phyloP scores from a whole-genome alignment of 164 flowering plant species.

The Aristolochia contorta region DNA sequence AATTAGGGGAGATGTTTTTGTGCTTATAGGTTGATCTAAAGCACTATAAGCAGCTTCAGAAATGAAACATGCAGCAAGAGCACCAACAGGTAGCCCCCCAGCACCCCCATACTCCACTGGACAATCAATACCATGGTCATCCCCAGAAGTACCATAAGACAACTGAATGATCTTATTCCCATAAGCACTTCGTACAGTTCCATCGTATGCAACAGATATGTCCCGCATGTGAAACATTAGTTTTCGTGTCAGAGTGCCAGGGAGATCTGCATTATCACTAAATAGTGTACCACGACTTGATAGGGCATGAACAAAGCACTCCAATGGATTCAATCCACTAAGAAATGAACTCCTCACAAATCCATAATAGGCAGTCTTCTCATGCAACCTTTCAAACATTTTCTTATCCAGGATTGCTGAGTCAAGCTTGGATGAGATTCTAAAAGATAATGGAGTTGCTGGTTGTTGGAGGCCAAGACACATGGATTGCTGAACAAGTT shows the following conservation, averaged over 20 bases:
- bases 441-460: slow-evolving; percentile 47
- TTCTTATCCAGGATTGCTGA: slow-evolving; percentile 47
- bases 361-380: slow-evolving; percentile 37
- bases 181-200: slow-evolving; percentile 77
- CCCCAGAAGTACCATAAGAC: slow-evolving; percentile 27
- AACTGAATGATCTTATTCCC: slow-evolving; percentile 85
- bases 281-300: slow-evolving; percentile 69
- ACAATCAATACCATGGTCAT: slow-evolving; percentile 4
- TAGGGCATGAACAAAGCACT: slow-evolving; percentile 71
- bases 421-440: slow-evolving; percentile 49
- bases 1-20: slow-evolving; percentile 64
- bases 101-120: slow-evolving; percentile 13
- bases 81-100: slow-evolving; percentile 81
- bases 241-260: slow-evolving; percentile 67
- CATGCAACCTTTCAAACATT: slow-evolving; percentile 10
- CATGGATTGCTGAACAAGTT: slow-evolving; percentile 66
- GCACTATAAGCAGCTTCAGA: slow-evolving; percentile 97
- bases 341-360: slow-evolving; percentile 59
- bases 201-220: slow-evolving; percentile 63
- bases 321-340: slow-evolving; percentile 68
- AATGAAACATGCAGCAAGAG: slow-evolving; percentile 73
- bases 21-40: slow-evolving; percentile 65
- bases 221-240: slow-evolving; percentile 91
- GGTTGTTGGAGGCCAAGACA: slow-evolving; percentile 81
- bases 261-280: slow-evolving; percentile 83